Conservation (phyloP, 768 basidiomycete genomes). For the Agrocybe praecox region DNA sequence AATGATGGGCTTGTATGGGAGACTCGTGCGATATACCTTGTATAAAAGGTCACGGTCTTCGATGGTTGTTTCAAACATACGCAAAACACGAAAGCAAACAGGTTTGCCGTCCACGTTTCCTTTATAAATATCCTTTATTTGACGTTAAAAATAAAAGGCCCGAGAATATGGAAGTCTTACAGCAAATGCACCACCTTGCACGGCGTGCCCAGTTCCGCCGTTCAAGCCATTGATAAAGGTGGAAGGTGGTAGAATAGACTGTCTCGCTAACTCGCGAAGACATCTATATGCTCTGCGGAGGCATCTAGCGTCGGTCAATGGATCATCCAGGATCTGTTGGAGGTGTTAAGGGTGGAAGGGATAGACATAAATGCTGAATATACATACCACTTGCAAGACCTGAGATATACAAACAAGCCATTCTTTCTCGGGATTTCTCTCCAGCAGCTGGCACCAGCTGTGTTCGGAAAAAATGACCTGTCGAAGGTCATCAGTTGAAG, state of each 20-base stretch:
- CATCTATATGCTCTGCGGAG: constrained; percentile 11
- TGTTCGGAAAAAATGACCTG: neutral
- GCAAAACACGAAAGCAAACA: constrained; percentile 24
- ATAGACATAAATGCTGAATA: neutral
- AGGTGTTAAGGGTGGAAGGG: neutral
- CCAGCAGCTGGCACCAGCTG: constrained; percentile 5
- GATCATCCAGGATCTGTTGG: constrained; percentile 13
- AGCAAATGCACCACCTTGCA: constrained; percentile 31
- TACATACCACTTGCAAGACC: constrained; percentile 20
- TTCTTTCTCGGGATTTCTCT: constrained; percentile 1
- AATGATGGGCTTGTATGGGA: neutral
- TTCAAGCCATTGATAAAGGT: constrained; percentile 18
- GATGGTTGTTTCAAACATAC: constrained; percentile 13
- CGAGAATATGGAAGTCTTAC: constrained; percentile 6
- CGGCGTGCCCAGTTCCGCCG: constrained; percentile 8
- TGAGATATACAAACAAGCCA: constrained; percentile 16
- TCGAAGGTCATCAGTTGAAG: constrained; percentile 2
- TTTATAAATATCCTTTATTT: constrained; percentile 21
- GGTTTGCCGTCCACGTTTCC: constrained; percentile 9
- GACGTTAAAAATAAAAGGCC: neutral
- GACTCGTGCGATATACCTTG: constrained; percentile 3
- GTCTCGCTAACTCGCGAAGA: constrained; percentile 17
- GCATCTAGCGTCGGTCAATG: constrained; percentile 3
- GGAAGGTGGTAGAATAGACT: constrained; percentile 22
- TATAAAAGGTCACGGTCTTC: constrained; percentile 12